Conservation (phyloP, 2,329 filamentous ascomycete genomes). For the Alternaria longipes region DNA sequence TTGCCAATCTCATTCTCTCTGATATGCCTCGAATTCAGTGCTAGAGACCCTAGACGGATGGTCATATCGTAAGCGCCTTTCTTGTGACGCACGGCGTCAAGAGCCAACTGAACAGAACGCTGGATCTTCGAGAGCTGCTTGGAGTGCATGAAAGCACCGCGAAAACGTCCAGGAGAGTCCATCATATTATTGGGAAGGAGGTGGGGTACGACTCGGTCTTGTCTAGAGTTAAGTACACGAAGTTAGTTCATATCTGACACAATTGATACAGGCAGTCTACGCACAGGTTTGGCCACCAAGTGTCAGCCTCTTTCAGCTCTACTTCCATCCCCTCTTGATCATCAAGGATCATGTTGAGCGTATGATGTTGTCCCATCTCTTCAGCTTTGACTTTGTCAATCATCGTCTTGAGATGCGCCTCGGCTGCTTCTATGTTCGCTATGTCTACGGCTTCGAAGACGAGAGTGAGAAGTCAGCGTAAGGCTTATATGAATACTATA, state of each 20-base stretch:
- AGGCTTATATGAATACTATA: background rate
- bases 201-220: slow-evolving; percentile 32
- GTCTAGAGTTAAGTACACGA: background rate
- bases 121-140: slow-evolving; percentile 28
- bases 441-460: slow-evolving; percentile 4
- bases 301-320: slow-evolving; percentile 22
- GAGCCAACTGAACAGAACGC: slow-evolving; percentile 22
- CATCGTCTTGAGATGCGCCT: slow-evolving; percentile 31
- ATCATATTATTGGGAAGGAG: slow-evolving; percentile 24
- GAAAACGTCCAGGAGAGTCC: slow-evolving; percentile 33
- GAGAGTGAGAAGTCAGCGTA: slow-evolving; percentile 4
- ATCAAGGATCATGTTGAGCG: slow-evolving; percentile 41
- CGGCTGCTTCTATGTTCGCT: slow-evolving; percentile 29
- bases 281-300: slow-evolving; percentile 40
- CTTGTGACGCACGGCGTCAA: slow-evolving; percentile 35
- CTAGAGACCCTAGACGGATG: slow-evolving; percentile 41
- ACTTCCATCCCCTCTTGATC: slow-evolving; percentile 35
- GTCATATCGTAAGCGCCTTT: slow-evolving; percentile 40
- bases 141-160: slow-evolving; percentile 22
- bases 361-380: slow-evolving; percentile 14
- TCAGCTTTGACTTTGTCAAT: slow-evolving; percentile 32
- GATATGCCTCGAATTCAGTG: slow-evolving; percentile 27
- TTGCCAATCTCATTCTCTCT: slow-evolving; percentile 22
- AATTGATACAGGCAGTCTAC: background rate
- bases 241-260: background rate